Evolutionary conservation across 2,329 filamentous ascomycete genomes (phyloP).

Genomic region (Sarocladium kiliense): DNA sequence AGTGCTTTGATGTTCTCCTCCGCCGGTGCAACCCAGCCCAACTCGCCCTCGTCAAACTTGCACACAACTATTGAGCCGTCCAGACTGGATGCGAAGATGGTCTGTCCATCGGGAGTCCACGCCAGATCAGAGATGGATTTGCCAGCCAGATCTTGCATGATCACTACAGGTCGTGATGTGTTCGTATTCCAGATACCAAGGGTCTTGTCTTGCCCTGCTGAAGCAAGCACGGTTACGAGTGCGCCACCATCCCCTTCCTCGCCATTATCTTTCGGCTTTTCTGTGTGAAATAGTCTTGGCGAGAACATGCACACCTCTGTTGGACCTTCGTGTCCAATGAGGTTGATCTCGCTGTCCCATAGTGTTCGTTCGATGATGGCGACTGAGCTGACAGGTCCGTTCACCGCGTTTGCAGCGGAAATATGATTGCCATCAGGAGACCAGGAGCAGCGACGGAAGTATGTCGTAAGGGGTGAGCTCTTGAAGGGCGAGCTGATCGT

Average conservation of each 20-base stretch:
- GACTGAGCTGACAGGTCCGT: slow-evolving; percentile 94
- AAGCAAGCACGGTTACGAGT: slow-evolving; percentile 89
- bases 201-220: slow-evolving; percentile 93
- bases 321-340: slow-evolving; percentile 95
- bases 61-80: slow-evolving; percentile 83
- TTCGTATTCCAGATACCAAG: slow-evolving; percentile 98
- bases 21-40: slow-evolving; percentile 80
- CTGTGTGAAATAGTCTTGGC: slow-evolving; percentile 76
- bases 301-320: slow-evolving; percentile 98
- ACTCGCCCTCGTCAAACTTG: slow-evolving; percentile 78
- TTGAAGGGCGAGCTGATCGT: slow-evolving; percentile 84
- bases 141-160: slow-evolving; percentile 79
- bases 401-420: slow-evolving; percentile 92
- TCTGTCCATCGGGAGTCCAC: slow-evolving; percentile 89
- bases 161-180: slow-evolving; percentile 83
- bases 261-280: slow-evolving; percentile 54
- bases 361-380: slow-evolving; percentile 88
- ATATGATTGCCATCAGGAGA: slow-evolving; percentile 97
- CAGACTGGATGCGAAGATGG: slow-evolving; percentile 77
- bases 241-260: slow-evolving; percentile 37
- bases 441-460: slow-evolving; percentile 96
- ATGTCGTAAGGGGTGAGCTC: slow-evolving; percentile 90
- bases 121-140: slow-evolving; percentile 94
- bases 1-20: slow-evolving; percentile 91
- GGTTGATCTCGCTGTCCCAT: slow-evolving; percentile 95